phyloP scores from a whole-genome alignment of 1,284 basidiomycete species.

The Austropuccinia psidii region DNA sequence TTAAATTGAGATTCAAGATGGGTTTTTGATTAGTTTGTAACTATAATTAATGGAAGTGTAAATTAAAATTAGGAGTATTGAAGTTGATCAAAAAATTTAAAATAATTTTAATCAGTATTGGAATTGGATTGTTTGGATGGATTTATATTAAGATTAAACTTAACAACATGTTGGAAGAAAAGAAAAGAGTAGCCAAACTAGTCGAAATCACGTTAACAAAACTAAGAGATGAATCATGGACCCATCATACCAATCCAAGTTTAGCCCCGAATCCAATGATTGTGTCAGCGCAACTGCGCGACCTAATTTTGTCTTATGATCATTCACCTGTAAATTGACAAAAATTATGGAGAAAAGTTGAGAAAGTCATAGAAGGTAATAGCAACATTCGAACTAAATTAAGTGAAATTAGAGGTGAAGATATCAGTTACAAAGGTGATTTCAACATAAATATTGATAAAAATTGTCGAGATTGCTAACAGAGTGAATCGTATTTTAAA shows the following conservation, averaged over 20 bases:
- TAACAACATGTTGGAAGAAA: conserved; percentile 58
- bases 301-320: conserved; percentile 74
- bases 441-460: too few relatives aligned
- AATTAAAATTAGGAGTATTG: conserved; percentile 60
- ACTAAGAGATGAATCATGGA: conserved; percentile 75
- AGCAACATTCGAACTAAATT: conserved; percentile 83
- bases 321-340: conserved; percentile 63
- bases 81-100: conserved; percentile 65
- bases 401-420: conserved; percentile 73
- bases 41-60: too few relatives aligned
- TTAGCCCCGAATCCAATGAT: conserved; percentile 64
- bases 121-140: conserved; percentile 43
- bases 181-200: conserved; percentile 63
- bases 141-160: conserved; percentile 40
- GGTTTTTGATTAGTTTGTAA: too few relatives aligned
- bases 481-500: conserved; percentile 63
- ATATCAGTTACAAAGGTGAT: too few relatives aligned
- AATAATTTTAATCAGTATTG: conserved; percentile 57
- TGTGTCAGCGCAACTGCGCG: conserved; percentile 80
- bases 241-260: conserved; percentile 75
- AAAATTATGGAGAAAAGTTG: conserved; percentile 76
- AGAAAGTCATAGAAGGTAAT: conserved; percentile 81
- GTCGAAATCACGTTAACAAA: conserved; percentile 71
- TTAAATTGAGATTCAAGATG: too few relatives aligned
- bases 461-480: conserved; percentile 69